Percentiles rank a stretch among this genome's conserved stretches.
Evolutionary conservation across 441 rosid species (phyloP).

Genomic region (Gossypium davidsonii): DNA sequence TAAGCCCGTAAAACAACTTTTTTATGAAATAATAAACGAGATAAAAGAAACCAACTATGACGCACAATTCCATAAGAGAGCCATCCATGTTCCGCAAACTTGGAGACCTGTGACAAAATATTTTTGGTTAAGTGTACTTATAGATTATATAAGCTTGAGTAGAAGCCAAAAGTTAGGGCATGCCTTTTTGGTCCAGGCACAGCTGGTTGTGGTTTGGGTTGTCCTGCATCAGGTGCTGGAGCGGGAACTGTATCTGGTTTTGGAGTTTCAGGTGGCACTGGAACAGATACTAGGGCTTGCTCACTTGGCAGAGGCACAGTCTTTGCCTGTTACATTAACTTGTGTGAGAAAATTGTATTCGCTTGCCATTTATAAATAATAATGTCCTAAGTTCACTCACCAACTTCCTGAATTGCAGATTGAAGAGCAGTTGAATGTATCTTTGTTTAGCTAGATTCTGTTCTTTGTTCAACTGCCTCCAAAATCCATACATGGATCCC

Average conservation of each 20-base stretch:
- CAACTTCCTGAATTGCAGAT: conserved; percentile 62
- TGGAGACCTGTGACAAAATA: conserved; percentile 21
- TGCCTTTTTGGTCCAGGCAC: not conserved
- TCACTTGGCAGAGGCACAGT: not conserved
- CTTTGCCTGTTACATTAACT: not conserved
- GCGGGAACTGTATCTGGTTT: not conserved
- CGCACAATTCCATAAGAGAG: conserved; percentile 20
- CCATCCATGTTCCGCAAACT: not conserved
- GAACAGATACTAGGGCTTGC: not conserved
- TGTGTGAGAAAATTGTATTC: conserved; percentile 1
- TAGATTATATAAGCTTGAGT: not conserved
- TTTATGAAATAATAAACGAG: conserved; percentile 30
- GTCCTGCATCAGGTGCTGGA: too few species aligned
- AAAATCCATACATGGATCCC: conserved; percentile 74
- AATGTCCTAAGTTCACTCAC: conserved; percentile 30
- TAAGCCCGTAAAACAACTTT: conserved; percentile 14
- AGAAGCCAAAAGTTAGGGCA: conserved; percentile 15
- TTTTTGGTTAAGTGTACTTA: not conserved
- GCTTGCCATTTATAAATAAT: not conserved
- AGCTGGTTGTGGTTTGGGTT: not conserved
- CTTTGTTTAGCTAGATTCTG: conserved; percentile 68
- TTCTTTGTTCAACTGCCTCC: conserved; percentile 72
- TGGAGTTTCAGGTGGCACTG: conserved; percentile 6
- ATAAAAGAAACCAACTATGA: conserved; percentile 23
- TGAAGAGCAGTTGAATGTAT: conserved; percentile 60